Evolutionary conservation across 169 alveolate genomes (phyloP).

Genomic region (Plasmodium billcollinsi): DNA sequence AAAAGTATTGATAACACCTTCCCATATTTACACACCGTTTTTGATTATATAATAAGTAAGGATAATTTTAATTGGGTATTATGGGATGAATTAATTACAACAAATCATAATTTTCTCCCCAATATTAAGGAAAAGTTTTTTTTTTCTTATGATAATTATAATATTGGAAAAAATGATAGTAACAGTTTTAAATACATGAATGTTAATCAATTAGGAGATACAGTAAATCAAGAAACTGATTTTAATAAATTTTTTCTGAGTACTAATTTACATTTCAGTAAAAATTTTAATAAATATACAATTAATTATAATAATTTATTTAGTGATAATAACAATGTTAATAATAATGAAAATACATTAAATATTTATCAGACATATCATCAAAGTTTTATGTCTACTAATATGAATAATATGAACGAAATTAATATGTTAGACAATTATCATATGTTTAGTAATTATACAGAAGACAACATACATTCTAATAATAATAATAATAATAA

Average conservation of each 20-base stretch:
- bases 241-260: slow-evolving; percentile 35
- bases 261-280: slow-evolving; percentile 61
- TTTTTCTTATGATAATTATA: slow-evolving; percentile 45
- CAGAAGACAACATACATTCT: slow-evolving; percentile 33
- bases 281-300: slow-evolving; percentile 64
- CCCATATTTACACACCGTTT: slow-evolving; percentile 68
- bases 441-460: slow-evolving; percentile 46
- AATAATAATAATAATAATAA: slow-evolving; percentile 19
- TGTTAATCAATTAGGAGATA: slow-evolving; percentile 29
- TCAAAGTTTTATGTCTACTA: slow-evolving; percentile 32
- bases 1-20: slow-evolving; percentile 62
- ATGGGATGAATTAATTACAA: slow-evolving; percentile 77
- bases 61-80: slow-evolving; percentile 76
- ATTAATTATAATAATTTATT: slow-evolving; percentile 68
- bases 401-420: slow-evolving; percentile 26
- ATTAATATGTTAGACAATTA: slow-evolving; percentile 32
- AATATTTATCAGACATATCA: slow-evolving; percentile 51
- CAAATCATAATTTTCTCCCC: slow-evolving; percentile 68
- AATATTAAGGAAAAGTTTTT: slow-evolving; percentile 55
- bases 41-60: slow-evolving; percentile 71
- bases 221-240: slow-evolving; percentile 48
- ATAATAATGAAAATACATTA: slow-evolving; percentile 28
- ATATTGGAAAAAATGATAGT: slow-evolving; percentile 48
- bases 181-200: slow-evolving; percentile 46
- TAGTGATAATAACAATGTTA: slow-evolving; percentile 21